Evolutionary conservation across 176 grass and related monocot genomes (phyloP).

Genomic region (Triticum aestivum): IWGSC_CS_RefSeq_v2.1 NC_057796.1:19384581-19385080

Average conservation of each 20-base stretch:
- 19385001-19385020: background rate
- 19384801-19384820: too few relatives aligned
- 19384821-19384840: too few relatives aligned
- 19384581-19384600: background rate
- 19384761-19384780: too few relatives aligned
- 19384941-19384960: background rate
- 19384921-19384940: too few relatives aligned
- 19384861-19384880: too few relatives aligned
- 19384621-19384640: background rate
- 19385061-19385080: background rate
- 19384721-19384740: too few relatives aligned
- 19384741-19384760: too few relatives aligned
- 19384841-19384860: too few relatives aligned
- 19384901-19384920: too few relatives aligned
- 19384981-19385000: constrained; percentile 5
- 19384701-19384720: too few relatives aligned
- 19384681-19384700: background rate
- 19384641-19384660: background rate
- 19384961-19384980: background rate
- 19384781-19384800: too few relatives aligned
- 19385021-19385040: background rate
- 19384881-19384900: too few relatives aligned
- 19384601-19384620: background rate
- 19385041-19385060: background rate
- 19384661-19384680: background rate